Conservation (phyloP, 1,284 basidiomycete species). For the Ganoderma lingzhi region DNA sequence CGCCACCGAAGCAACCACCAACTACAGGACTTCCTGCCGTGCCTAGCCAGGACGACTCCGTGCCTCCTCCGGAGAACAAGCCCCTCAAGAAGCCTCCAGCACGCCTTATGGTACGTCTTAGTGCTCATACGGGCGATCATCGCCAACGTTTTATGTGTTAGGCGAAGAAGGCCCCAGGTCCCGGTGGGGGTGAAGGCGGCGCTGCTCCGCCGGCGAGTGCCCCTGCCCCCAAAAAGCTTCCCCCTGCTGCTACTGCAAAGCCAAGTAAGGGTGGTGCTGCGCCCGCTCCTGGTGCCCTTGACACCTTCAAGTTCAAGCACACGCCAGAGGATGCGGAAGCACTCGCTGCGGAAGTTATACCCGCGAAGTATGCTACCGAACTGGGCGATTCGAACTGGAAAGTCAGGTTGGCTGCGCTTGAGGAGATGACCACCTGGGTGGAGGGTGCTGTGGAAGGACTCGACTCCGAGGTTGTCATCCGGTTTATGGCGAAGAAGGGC, state of each 20-base stretch:
- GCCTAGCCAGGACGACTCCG: constrained; percentile 40
- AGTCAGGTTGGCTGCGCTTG: constrained; percentile 85
- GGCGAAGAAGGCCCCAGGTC: constrained; percentile 62
- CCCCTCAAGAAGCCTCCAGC: constrained; percentile 57
- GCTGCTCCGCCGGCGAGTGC: constrained; percentile 43
- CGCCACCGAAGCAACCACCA: constrained; percentile 46
- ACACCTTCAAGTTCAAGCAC: constrained; percentile 92
- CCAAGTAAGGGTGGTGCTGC: constrained; percentile 60
- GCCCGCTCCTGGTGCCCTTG: constrained; percentile 62
- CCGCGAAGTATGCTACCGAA: constrained; percentile 74
- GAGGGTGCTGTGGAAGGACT: constrained; percentile 72
- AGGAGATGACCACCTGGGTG: constrained; percentile 89
- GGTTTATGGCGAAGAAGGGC: constrained; percentile 93
- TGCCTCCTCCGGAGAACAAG: constrained; percentile 52
- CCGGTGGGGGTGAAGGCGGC: constrained; percentile 28
- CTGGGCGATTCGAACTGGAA: constrained; percentile 95
- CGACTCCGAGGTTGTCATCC: constrained; percentile 91
- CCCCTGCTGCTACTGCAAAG: constrained; percentile 50
- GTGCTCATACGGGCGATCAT: constrained; percentile 4
- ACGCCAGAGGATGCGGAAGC: constrained; percentile 93
- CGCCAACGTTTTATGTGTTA: constrained; percentile 34
- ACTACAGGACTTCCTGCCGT: constrained; percentile 39
- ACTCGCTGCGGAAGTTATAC: constrained; percentile 80
- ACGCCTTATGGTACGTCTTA: constrained; percentile 52
- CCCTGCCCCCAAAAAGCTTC: constrained; percentile 54